phyloP scores from a whole-genome alignment of 169 alveolate genomes.

The Sarcocystis neurona region DNA sequence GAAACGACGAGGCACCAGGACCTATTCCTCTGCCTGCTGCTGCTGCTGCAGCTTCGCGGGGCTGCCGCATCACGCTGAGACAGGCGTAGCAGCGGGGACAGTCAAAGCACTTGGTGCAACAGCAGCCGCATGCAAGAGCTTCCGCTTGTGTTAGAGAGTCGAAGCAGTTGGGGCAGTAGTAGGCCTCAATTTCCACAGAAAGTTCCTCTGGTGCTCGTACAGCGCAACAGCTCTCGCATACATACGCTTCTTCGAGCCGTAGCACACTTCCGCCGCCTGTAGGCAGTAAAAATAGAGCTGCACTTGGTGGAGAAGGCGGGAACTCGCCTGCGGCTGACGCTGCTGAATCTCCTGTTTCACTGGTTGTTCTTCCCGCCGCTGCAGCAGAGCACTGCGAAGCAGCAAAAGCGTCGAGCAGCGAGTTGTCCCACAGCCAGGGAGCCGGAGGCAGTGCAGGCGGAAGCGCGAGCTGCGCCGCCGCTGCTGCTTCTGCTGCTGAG shows the following conservation, averaged over 20 bases:
- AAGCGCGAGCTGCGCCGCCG: too few relatives aligned
- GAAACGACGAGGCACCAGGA: too few relatives aligned
- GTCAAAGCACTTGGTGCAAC: slow-evolving; percentile 56
- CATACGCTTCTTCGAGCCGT: background rate
- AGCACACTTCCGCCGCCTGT: background rate
- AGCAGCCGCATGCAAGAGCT: slow-evolving; percentile 52
- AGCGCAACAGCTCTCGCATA: slow-evolving; percentile 18
- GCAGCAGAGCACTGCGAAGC: too few relatives aligned
- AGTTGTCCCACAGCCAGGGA: too few relatives aligned
- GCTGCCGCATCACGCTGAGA: slow-evolving; percentile 33
- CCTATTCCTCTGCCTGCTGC: background rate
- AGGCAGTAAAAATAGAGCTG: slow-evolving; percentile 22
- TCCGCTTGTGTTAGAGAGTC: slow-evolving; percentile 36
- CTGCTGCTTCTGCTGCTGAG: too few relatives aligned
- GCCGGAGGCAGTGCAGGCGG: too few relatives aligned
- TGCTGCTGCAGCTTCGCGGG: background rate
- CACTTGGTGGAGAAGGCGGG: too few relatives aligned
- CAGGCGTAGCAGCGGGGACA: slow-evolving; percentile 51
- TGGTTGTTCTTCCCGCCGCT: too few relatives aligned
- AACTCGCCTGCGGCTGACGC: too few relatives aligned
- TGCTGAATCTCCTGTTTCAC: too few relatives aligned
- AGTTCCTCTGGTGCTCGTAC: slow-evolving; percentile 23
- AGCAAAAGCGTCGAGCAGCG: too few relatives aligned
- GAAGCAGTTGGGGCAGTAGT: slow-evolving; percentile 45
- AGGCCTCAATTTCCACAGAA: slow-evolving; percentile 44